These are phyloP conservation scores for Botrytis paeoniae DNA, from an alignment of 2,329 filamentous ascomycete genomes.

Conservation along the genomic window DNA sequence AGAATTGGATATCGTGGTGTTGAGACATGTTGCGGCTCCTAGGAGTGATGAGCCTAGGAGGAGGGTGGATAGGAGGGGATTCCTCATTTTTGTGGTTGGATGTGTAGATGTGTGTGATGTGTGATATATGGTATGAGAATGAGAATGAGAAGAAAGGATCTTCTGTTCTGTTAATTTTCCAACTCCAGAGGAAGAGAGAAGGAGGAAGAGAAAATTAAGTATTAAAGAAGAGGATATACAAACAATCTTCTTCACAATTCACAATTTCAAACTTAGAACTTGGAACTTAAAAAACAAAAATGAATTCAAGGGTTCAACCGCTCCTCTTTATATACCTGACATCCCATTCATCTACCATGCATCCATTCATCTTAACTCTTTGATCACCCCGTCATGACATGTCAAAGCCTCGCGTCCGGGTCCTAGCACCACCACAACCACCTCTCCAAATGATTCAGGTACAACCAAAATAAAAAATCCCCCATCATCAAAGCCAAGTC, in stretches of 20 bases:
- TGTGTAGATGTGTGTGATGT: neutral
- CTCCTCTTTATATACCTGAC: neutral
- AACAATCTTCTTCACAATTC: neutral
- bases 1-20: slow-evolving; percentile 8
- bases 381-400: neutral
- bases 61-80: neutral
- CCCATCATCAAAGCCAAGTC: neutral
- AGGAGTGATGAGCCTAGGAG: neutral
- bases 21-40: neutral
- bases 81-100: neutral
- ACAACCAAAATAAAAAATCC: neutral
- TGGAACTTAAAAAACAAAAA: too few relatives aligned
- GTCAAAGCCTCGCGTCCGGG: neutral
- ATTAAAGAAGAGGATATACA: neutral
- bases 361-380: neutral
- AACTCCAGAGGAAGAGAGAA: neutral
- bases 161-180: neutral
- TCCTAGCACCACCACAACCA: neutral
- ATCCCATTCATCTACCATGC: neutral
- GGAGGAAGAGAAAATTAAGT: neutral
- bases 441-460: neutral
- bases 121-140: neutral
- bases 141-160: neutral
- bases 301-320: neutral
- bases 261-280: neutral